Base-by-base conservation (phyloP, 352 stramenopile species). In the Phytophthora lateralis region DNA sequence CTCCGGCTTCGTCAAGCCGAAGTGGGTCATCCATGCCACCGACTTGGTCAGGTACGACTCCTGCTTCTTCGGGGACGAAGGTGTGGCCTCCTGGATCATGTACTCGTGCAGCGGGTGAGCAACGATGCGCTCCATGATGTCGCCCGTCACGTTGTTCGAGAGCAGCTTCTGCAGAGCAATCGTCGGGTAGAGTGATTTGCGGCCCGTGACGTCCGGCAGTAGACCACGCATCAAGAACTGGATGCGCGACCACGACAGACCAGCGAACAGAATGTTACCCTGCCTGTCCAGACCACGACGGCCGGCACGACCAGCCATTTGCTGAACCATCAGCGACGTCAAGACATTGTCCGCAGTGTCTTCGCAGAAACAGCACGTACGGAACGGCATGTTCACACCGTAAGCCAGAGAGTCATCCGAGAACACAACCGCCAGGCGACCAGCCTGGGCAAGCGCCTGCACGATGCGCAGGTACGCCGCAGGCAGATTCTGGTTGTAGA, bases 381-480 rank as follows among this genome's bases (percentile, higher is more conserved):
- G 93, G 94, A 99, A 99, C 27, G 97, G 97, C 97, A 99, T 99
- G 86, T 99, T 99, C 0, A 99, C 97, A 79, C 97, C 97, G 71
- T 99, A 99, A 6, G 97, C 97, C 38, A 99, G 82, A 21, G 97
- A 98, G 60, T 98, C 93, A 69, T 99, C 97, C 34, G 94, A 98
- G 69, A 99, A 99, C 7, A 99, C 97, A 50, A 99, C 96, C 2
- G 95, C 97, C 11, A 99, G 77, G 63, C 97, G 97, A 80, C 97
- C 97, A 51, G 97, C 91, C 69, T 99, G 97, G 15, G 97, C 97
- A 39, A 99, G 84, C 32, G 95, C 94, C 76, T 99, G 97, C 38
- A 99, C 96, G 35, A 99, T 86, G 48, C 97, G 86, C 51, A 98
- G 75, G 74, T 99, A 99, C 27, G 93, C 94, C 12, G 85, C 85